phyloP scores from a whole-genome alignment of 2,329 filamentous ascomycete species.

The Periconia sp. region DNA sequence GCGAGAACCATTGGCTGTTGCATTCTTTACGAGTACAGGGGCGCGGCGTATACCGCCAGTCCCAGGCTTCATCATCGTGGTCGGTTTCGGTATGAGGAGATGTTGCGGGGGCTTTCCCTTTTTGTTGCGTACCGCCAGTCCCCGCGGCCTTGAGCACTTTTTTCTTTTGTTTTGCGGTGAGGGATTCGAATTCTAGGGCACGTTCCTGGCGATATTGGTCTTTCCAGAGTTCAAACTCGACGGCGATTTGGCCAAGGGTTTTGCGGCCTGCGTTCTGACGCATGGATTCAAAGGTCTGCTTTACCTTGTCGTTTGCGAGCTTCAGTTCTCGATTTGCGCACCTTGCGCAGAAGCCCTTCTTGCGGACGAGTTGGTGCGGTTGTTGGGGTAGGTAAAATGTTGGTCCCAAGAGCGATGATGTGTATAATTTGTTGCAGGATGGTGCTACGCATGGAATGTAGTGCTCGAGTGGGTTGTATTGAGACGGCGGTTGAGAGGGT shows the following conservation, averaged over 20 bases:
- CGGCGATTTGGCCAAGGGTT: conserved; percentile 29
- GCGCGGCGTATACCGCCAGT: conserved; percentile 30
- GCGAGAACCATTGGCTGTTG: conserved; percentile 20
- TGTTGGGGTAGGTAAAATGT: conserved; percentile 31
- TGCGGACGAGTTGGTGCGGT: conserved; percentile 29
- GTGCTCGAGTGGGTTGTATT: conserved; percentile 33
- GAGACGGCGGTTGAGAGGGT: conserved; percentile 10
- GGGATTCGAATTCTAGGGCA: conserved; percentile 9
- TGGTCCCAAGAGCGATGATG: conserved; percentile 21
- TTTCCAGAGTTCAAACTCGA: conserved; percentile 30
- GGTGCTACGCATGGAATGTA: conserved; percentile 32
- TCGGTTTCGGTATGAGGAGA: not conserved
- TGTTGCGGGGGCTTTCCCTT: not conserved
- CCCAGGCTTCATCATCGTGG: conserved; percentile 12
- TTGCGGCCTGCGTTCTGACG: conserved; percentile 37
- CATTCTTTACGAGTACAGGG: conserved; percentile 28
- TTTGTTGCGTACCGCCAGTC: not conserved
- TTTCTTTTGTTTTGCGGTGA: conserved; percentile 14
- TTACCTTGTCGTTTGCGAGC: conserved; percentile 25
- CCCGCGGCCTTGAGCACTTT: conserved; percentile 13
- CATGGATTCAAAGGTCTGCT: conserved; percentile 28
- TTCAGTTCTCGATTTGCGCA: conserved; percentile 32
- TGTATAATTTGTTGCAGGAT: conserved; percentile 28
- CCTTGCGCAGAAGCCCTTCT: conserved; percentile 28
- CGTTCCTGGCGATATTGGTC: conserved; percentile 17